Evolutionary conservation across 441 rosid species (phyloP), one percentile per base, ranked within the genome.

Genomic region (Theobroma grandiflorum): DNA sequence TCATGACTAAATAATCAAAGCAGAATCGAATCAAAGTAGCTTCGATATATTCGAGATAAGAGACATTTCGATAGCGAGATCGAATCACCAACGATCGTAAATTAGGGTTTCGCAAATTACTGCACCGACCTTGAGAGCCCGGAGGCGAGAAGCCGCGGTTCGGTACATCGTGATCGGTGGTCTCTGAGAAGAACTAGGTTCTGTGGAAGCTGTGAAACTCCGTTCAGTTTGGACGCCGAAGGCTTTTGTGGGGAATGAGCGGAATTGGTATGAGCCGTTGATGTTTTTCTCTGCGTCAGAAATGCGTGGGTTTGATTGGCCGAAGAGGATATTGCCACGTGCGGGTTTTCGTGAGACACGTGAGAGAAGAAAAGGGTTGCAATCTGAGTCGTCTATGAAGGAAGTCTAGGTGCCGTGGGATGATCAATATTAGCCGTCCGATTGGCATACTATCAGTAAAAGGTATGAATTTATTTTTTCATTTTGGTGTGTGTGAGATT

Each of bases 61-160:
- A 78, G 6, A 53, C 16, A 43, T 40, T 8, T 16, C 16, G 38
- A 57, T 43, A 22, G 11, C 18, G 22, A 72, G 43, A 79, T 35
- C 59, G 65, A 50, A 74, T 15, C 63, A 37, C 16, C 42, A 58
- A 22, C 26, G 11, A 31, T 58, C 18, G 38, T 66, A 57, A 61
- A 40, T 68, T 45, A 49, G 72, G 52, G 58, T 31, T 75, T 33
- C 6, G 6, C 38, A 75, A 52, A 63, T 18, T 6, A 58, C 7
- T 18, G 59, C 16, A 89, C 84, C 76, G 81, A 93, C 94, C 92
- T 89, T 90, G 78, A 89, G 84, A 75, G 90, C 59, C 58, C 88
- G 86, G 20, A 90, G 86, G 78, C 93, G 90, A 73, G 84, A 88
- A 71, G 91, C 90, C 66, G 89, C 90, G 10, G 84, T 79, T 81